These are phyloP conservation scores for Monosporascus sp. DNA, from an alignment of 2,329 filamentous ascomycete species.

Conservation along the genomic window DNA sequence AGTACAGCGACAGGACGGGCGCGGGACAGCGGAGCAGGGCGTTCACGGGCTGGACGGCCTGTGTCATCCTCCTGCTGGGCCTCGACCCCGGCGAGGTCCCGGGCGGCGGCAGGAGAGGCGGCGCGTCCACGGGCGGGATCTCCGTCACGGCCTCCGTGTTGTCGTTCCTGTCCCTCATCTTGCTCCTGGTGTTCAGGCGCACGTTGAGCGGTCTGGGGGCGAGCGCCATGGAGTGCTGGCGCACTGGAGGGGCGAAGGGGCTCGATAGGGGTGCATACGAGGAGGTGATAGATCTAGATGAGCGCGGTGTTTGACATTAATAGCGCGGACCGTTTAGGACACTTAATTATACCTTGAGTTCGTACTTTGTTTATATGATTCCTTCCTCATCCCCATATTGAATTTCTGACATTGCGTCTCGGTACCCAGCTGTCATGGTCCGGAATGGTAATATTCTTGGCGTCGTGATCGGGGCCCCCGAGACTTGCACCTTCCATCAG, in stretches of 20 bases:
- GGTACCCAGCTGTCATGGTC: no score
- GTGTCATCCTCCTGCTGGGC: conserved; percentile 65
- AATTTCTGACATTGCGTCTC: no score
- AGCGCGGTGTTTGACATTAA: background rate
- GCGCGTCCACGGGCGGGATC: background rate
- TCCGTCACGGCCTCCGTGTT: background rate
- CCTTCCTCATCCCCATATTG: no score
- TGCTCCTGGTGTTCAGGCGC: background rate
- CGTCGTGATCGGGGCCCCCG: no score
- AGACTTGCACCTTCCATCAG: no score
- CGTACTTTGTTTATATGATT: no score
- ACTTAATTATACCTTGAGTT: no score
- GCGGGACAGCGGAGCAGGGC: conserved; percentile 63
- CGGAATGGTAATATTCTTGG: no score
- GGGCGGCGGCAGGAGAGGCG: background rate
- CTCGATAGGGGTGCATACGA: background rate
- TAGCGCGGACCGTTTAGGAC: no score
- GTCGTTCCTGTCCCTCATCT: background rate
- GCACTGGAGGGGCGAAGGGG: background rate
- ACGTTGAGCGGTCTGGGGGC: background rate
- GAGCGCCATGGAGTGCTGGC: background rate
- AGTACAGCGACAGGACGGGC: conserved; percentile 64
- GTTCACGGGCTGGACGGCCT: conserved; percentile 69
- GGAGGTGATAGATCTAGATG: background rate
- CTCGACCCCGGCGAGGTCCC: conserved; percentile 42